Evolutionary conservation across 495 filamentous ascomycete species (phyloP).

Genomic region (Platismatia glauca): DNA sequence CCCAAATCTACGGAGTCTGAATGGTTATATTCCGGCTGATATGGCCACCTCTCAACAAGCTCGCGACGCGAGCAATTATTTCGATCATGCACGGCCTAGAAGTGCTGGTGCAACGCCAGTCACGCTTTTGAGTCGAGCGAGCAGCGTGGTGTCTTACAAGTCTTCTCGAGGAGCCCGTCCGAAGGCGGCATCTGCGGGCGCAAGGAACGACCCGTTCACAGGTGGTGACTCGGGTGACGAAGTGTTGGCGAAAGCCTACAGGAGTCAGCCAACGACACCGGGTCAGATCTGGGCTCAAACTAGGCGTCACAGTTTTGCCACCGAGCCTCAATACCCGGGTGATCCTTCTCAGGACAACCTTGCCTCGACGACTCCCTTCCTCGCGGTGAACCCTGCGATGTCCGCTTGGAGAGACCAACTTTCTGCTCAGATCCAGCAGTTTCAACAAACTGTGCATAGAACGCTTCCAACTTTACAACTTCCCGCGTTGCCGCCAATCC

Average conservation of each 20-base stretch:
- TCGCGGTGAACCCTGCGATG: slow-evolving; percentile 54
- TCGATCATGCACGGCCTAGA: slow-evolving; percentile 49
- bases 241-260: slow-evolving; percentile 29
- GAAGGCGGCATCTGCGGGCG: neutral
- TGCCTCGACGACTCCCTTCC: slow-evolving; percentile 27
- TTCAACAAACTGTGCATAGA: slow-evolving; percentile 62
- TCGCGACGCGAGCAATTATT: slow-evolving; percentile 28
- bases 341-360: slow-evolving; percentile 21
- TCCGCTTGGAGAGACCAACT: slow-evolving; percentile 69
- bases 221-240: slow-evolving; percentile 32
- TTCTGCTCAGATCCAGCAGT: slow-evolving; percentile 66
- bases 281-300: slow-evolving; percentile 36
- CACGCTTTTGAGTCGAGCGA: slow-evolving; percentile 52
- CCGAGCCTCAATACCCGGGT: slow-evolving; percentile 22
- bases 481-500: slow-evolving; percentile 50
- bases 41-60: slow-evolving; percentile 57
- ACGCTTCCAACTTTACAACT: slow-evolving; percentile 59
- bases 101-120: slow-evolving; percentile 44
- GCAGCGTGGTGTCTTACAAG: slow-evolving; percentile 55
- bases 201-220: slow-evolving; percentile 27
- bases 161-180: slow-evolving; percentile 53
- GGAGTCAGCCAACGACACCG: slow-evolving; percentile 31
- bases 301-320: slow-evolving; percentile 28
- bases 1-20: slow-evolving; percentile 57
- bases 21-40: slow-evolving; percentile 64